Evolutionary conservation across 768 basidiomycete species (phyloP).

Genomic region (Kwoniella dendrophila): DNA sequence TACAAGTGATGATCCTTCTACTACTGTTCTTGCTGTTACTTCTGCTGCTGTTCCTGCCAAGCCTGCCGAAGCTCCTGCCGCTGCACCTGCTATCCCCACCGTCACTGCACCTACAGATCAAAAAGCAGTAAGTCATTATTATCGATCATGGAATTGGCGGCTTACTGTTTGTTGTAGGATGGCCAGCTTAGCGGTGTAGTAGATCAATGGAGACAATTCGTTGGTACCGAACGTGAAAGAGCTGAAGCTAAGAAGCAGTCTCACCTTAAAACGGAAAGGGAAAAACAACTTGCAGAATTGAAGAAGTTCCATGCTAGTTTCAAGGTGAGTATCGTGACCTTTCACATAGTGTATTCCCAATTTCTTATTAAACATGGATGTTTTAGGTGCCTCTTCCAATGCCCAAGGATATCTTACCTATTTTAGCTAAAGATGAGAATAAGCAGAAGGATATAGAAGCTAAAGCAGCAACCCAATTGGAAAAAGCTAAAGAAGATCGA

Average conservation of each 20-base stretch:
- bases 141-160: too few species aligned
- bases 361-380: too few species aligned
- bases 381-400: conserved; percentile 86
- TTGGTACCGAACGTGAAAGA: conserved; percentile 85
- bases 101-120: conserved; percentile 18
- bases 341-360: too few species aligned
- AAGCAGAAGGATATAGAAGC: conserved; percentile 73
- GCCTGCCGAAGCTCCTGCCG: conserved; percentile 10
- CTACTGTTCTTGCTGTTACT: conserved; percentile 2
- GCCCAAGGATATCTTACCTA: conserved; percentile 88
- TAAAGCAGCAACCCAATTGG: conserved; percentile 60
- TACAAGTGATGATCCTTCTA: conserved; percentile 25
- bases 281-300: conserved; percentile 88
- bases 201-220: conserved; percentile 77
- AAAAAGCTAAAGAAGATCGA: conserved; percentile 60
- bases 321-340: conserved; percentile 66
- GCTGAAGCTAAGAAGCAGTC: conserved; percentile 88
- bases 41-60: not conserved
- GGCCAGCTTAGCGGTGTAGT: conserved; percentile 37
- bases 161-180: conserved; percentile 15
- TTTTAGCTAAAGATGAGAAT: conserved; percentile 89
- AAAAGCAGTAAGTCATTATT: conserved; percentile 13
- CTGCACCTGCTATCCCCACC: conserved; percentile 6
- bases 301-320: conserved; percentile 90
- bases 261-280: conserved; percentile 87